Base-by-base conservation (phyloP, 1,284 basidiomycete genomes). In the Termitomyces sp. region DNA sequence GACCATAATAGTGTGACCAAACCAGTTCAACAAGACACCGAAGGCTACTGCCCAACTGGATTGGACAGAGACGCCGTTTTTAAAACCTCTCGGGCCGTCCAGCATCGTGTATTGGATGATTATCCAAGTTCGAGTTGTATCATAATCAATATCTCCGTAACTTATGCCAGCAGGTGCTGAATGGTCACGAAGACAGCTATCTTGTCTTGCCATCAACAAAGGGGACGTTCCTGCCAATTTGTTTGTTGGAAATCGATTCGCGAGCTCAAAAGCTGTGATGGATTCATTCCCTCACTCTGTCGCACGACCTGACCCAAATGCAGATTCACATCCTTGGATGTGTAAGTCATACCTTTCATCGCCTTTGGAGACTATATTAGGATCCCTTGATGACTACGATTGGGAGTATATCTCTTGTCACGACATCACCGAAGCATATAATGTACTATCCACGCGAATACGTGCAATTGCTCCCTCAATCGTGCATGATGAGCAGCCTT, bases 371-470 rank as follows among this genome's bases (percentile, higher is more conserved):
- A 80, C 77, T 3, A 68, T 86, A 39, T 54, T 72, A 7, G 72
- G 74, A 55, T 81, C 82, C 7, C 61, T 75, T 17, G 59, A 69
- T 13, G 69, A 74, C 33, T 59, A 62, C 0, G 64, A 69, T 2
- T 59, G 56, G n/a, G 62, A 68, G 45, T 62, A 63, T 50, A 65
- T 76, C n/a, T 72, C 73, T 1, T 53, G 68, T 31, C 78, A 81
- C 58, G 81, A 83, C 62, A 67, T 85, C 53, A 64, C 75, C 28
- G 82, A 86, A 61, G 81, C 84, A 19, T 86, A 86, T 62, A 69
- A 67, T 54, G 71, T 73, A 0, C 70, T 86, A 40, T 73, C 73
- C 1, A 64, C 65, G 40, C 73, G 79, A 24, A 66, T 85, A 50
- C 70, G 74, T 28, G 62, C 67, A 2, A 67, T 74, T 19, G 63